Evolutionary conservation across 768 basidiomycete species (phyloP), one percentile per base, ranked within the genome.

Genomic region (Amanita muscaria): DNA sequence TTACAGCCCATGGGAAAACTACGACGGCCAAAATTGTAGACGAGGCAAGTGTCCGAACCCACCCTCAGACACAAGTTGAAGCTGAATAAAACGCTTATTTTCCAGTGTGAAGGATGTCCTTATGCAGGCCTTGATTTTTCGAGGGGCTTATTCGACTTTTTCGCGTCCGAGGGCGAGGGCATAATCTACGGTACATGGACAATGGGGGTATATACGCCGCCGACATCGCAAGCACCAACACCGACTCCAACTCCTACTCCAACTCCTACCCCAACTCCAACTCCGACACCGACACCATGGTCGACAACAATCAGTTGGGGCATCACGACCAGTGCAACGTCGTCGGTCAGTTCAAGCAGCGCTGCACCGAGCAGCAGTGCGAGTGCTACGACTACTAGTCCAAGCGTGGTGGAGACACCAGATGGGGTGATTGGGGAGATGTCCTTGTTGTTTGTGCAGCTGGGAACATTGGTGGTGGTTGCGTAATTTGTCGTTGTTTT

Each of bases 91-190:
- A 19, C 10, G 2, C 16, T 19, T 8, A 7, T 41, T n/a, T n/a
- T n/a, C 9, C 16, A 74, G 65, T 78, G 75, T 54, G 64, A 65
- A 4, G 63, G 63, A 3, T 88, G 84, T 57, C 73, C 73, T 3
- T 72, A 60, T 44, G 76, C 67, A 24, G 81, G 70, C 21, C 70
- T 87, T 25, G 84, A 88, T 59, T 64, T 86, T 44, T 75, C 76
- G 39, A 49, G 56, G 9, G 76, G 80, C 33, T 66, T 84, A 34
- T 84, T 87, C 57, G 49, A 64, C 29, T 66, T 64, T 62, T 80
- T 85, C 54, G 70, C 73, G 4, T 14, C 55, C 15, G 56, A 63
- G 45, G 53, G 55, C 24, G 59, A 44, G 0, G 82, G 83, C 22
- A 71, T 77, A 2, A 49, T 84, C 41, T 68, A 69, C 45, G 78